Evolutionary conservation across 192 early-diverging fungal species (phyloP), one percentile per base, ranked within the genome.

Genomic region (Linderina pennispora): DNA sequence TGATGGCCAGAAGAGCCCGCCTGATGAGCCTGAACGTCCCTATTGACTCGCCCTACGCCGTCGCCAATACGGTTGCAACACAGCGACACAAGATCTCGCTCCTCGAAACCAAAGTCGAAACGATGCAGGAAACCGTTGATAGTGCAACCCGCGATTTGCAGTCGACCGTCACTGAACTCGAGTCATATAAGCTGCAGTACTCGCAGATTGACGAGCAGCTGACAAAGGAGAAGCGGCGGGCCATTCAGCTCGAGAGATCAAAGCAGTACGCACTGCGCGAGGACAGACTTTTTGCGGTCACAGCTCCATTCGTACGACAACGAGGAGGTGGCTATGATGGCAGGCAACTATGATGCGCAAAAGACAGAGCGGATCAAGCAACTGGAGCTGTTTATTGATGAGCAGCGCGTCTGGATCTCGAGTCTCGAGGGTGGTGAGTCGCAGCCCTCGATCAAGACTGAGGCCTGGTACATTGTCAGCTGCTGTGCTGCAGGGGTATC

Each of bases 351-450:
- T 39, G 82, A 86, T 44, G 45, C 31, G 14, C 68, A 65, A 36
- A 84, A 87, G 57, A 59, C 77, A 0, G 39, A 68, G 38, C 78
- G 81, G 16, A 81, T 88, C 23, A 44, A 39, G 8, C 66, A 82
- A 34, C 59, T 88, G 40, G 85, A 91, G 56, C 48, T 28, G 23
- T 62, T 86, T 9, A 58, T 88, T 14, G 74, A 80, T 35, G 76
- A 80, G 45, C 80, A 75, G 53, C 70, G 75, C 42, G 35, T 45
- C 7, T 67, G 71, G 48, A 25, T 74, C 9, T 52, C 68, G 10
- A 17, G 43, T 2, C 17, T 36, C 1, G 44, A 54, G 21, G 19
- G 16, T 3, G 24, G 21, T 14, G 16, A 37, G 52, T 8, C 7
- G 14, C 4, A 19, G 13, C 24, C 18, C 5, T 5, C 31, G 43